Percentiles rank a stretch among this genome's conserved stretches.
Evolutionary conservation across 2,329 filamentous ascomycete species (phyloP).

Genomic region (Zymoseptoria passerinii): DNA sequence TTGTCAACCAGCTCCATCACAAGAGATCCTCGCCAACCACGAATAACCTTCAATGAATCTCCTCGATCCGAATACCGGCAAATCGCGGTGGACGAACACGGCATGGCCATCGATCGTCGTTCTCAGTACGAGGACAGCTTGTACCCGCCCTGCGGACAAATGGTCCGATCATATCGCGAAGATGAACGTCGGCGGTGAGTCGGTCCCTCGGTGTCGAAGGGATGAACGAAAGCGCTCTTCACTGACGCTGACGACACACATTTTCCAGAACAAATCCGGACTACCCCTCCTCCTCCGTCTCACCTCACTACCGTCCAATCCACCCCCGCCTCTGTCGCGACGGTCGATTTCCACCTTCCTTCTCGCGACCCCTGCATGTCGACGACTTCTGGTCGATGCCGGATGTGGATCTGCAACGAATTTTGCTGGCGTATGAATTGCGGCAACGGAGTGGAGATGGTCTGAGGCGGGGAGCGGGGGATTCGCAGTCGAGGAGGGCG

Average conservation of each 20-base stretch:
- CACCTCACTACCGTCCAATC: slow-evolving; percentile 19
- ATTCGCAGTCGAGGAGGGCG: too few relatives aligned
- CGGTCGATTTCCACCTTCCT: slow-evolving; percentile 27
- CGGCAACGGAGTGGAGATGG: too few relatives aligned
- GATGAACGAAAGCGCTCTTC: too few relatives aligned
- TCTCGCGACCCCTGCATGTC: slow-evolving; percentile 19
- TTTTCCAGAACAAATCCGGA: slow-evolving; percentile 17
- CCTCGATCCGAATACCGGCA: neutral
- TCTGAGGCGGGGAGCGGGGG: too few relatives aligned
- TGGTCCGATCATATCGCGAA: neutral
- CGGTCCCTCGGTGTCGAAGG: too few relatives aligned
- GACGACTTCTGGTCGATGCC: slow-evolving; percentile 22
- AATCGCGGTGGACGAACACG: slow-evolving; percentile 1
- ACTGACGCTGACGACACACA: too few relatives aligned
- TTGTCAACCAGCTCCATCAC: neutral
- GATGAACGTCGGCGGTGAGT: neutral
- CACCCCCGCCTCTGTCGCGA: slow-evolving; percentile 29
- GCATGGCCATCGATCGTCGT: neutral
- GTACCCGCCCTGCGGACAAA: neutral
- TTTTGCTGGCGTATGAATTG: slow-evolving; percentile 26
- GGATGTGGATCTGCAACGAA: slow-evolving; percentile 23
- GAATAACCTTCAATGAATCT: neutral
- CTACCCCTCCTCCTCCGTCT: slow-evolving; percentile 12
- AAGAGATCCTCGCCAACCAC: neutral
- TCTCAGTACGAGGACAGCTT: neutral